Evolutionary conservation across 2,329 filamentous ascomycete species (phyloP).

Genomic region (Tolypocladium tropicale): DNA sequence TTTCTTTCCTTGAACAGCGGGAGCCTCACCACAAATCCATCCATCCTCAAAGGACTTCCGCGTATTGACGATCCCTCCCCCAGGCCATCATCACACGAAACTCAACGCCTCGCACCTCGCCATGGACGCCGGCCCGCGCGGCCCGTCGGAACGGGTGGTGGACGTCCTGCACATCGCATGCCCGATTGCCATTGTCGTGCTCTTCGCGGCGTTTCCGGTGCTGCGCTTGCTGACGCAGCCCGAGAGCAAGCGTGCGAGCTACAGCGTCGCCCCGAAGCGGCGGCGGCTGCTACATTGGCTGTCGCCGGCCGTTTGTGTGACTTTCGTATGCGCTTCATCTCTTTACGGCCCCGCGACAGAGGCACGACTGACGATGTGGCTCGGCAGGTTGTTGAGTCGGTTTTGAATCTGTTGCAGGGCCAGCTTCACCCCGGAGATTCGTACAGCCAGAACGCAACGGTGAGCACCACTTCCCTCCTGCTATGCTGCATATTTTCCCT

Average conservation of each 20-base stretch:
- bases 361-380: neutral
- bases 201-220: neutral
- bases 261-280: neutral
- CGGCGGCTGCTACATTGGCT: neutral
- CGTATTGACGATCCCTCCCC: neutral
- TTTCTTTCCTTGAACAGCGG: too few relatives aligned
- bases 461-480: neutral
- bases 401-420: neutral
- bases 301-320: neutral
- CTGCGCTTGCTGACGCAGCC: neutral
- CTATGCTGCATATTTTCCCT: neutral
- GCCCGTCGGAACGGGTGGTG: neutral
- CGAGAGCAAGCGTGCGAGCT: neutral
- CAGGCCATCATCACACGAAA: neutral
- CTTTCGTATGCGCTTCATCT: neutral
- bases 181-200: neutral
- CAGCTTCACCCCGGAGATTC: neutral
- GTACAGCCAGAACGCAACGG: neutral
- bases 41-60: too few relatives aligned
- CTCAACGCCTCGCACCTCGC: neutral
- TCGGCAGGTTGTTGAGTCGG: neutral
- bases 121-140: neutral
- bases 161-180: neutral
- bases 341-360: neutral
- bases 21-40: too few relatives aligned